phyloP scores from a whole-genome alignment of 805 yeast genomes.

The Dipodascopsis uninucleata region DNA sequence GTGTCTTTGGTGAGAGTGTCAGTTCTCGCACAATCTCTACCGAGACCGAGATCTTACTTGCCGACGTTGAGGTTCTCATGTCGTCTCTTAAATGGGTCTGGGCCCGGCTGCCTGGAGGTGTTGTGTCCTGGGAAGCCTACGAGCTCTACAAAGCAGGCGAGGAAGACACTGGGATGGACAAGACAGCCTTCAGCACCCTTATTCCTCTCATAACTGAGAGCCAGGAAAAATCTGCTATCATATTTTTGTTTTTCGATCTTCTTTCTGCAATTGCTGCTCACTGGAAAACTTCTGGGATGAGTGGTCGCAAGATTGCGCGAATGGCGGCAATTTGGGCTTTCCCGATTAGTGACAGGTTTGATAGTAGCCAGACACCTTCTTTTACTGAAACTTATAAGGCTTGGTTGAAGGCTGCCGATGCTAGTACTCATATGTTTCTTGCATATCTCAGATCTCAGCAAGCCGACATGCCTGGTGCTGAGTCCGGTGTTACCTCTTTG shows the following conservation, averaged over 20 bases:
- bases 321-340: conserved; percentile 91
- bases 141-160: conserved; percentile 64
- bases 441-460: conserved; percentile 62
- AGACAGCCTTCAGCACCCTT: conserved; percentile 62
- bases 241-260: conserved; percentile 80
- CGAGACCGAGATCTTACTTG: conserved; percentile 44
- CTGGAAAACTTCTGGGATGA: conserved; percentile 70
- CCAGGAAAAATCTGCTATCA: conserved; percentile 85
- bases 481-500: conserved; percentile 6
- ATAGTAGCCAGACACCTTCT: not conserved
- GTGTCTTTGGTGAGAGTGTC: conserved; percentile 56
- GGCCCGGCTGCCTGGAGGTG: conserved; percentile 74
- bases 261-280: conserved; percentile 74
- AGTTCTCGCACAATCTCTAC: conserved; percentile 49
- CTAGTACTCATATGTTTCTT: conserved; percentile 73
- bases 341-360: conserved; percentile 38
- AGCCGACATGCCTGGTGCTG: conserved; percentile 1
- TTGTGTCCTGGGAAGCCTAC: conserved; percentile 85
- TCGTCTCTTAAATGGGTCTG: conserved; percentile 78
- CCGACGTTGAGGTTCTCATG: conserved; percentile 60
- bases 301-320: conserved; percentile 74
- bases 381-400: conserved; percentile 15
- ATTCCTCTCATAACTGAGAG: conserved; percentile 83
- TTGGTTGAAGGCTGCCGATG: conserved; percentile 57
- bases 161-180: conserved; percentile 58